Evolutionary conservation across 1,284 basidiomycete genomes (phyloP).

Genomic region (Rhodotorula glutinis): DNA sequence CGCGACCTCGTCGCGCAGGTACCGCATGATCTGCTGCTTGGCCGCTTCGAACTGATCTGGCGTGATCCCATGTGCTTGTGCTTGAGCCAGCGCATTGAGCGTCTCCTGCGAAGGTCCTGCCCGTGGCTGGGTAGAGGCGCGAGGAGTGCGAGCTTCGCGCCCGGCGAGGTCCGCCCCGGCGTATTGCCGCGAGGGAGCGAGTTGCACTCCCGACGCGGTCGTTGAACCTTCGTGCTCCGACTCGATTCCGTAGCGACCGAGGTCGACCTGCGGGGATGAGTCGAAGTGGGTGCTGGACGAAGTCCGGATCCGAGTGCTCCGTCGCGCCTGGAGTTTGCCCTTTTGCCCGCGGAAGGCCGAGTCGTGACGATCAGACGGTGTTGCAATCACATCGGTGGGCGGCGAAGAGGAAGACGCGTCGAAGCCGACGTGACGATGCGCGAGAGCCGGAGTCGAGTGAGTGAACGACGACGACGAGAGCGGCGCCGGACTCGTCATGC

Average conservation of each 20-base stretch:
- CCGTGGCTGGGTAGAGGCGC: neutral
- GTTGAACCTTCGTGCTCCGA: neutral
- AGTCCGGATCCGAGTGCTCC: constrained; percentile 27
- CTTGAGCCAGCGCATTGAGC: constrained; percentile 1
- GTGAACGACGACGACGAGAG: constrained; percentile 21
- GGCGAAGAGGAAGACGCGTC: constrained; percentile 31
- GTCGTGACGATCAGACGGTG: constrained; percentile 28
- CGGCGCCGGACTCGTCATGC: neutral
- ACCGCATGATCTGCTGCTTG: constrained; percentile 27
- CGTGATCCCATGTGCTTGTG: constrained; percentile 27
- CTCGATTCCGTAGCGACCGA: neutral
- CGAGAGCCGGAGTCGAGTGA: constrained; percentile 28
- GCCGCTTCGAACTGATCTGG: constrained; percentile 32
- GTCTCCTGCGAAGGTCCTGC: neutral
- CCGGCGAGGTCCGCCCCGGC: too few relatives aligned
- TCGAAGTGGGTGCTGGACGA: constrained; percentile 14
- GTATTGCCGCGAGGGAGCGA: too few relatives aligned
- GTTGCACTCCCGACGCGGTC: too few relatives aligned
- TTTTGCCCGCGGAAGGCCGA: neutral
- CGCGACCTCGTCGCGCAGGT: constrained; percentile 9
- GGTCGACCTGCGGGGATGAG: constrained; percentile 16
- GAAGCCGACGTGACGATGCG: constrained; percentile 14
- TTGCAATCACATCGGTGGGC: constrained; percentile 28
- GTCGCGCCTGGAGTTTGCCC: constrained; percentile 11
- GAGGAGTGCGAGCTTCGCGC: neutral